Conservation (phyloP, 2,329 filamentous ascomycete species). For the Arthrinium phaeospermum region DNA sequence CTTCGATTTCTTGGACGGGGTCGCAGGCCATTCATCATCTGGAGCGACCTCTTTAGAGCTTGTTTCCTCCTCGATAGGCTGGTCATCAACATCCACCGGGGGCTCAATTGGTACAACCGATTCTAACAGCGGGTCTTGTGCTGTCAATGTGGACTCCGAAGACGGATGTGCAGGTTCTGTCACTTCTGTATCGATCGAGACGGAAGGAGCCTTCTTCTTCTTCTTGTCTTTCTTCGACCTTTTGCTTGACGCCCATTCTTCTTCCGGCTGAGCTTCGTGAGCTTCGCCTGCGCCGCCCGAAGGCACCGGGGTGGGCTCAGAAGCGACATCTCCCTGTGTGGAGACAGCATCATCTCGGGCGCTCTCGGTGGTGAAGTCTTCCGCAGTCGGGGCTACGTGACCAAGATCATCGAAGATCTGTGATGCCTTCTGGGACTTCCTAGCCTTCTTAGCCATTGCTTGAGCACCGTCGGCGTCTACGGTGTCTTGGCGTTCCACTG, state of each 20-base stretch:
- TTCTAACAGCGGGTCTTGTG: not conserved
- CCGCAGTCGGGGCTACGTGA: not conserved
- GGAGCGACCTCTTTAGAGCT: not conserved
- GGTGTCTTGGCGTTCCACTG: not conserved
- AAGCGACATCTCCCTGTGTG: not conserved
- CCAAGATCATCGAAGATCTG: conserved; percentile 15
- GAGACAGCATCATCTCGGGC: not conserved
- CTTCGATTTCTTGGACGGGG: conserved; percentile 23
- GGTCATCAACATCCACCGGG: not conserved
- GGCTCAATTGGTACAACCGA: not conserved
- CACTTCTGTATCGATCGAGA: not conserved
- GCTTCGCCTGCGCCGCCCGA: not conserved
- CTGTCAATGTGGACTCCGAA: not conserved
- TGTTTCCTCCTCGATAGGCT: not conserved
- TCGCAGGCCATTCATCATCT: not conserved
- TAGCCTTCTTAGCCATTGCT: conserved; percentile 29
- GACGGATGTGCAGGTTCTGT: not conserved
- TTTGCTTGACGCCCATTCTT: not conserved
- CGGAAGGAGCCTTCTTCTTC: not conserved
- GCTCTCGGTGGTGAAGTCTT: not conserved
- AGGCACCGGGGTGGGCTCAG: not conserved
- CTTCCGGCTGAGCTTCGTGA: not conserved
- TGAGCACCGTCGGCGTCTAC: not conserved
- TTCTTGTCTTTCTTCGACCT: not conserved
- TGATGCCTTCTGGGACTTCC: conserved; percentile 28